Evolutionary conservation across 2,329 filamentous ascomycete genomes (phyloP).

Genomic region (Aspergillus luchuensis): DNA sequence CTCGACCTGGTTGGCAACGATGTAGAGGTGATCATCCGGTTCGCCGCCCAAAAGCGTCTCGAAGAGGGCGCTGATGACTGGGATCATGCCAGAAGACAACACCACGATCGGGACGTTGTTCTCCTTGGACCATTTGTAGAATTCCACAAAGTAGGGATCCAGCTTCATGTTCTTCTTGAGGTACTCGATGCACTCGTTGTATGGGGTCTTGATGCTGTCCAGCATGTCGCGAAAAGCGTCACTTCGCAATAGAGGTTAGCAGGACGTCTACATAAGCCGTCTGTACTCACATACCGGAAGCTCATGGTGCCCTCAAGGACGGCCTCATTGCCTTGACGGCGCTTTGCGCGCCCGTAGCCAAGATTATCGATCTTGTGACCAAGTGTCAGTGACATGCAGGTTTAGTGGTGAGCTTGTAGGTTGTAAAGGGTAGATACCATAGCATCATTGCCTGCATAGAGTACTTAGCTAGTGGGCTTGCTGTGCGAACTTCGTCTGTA

Average conservation of each 20-base stretch:
- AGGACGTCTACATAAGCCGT: neutral
- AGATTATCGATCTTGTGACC: conserved; percentile 80
- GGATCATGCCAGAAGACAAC: conserved; percentile 88
- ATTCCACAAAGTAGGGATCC: conserved; percentile 84
- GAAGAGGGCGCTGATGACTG: conserved; percentile 82
- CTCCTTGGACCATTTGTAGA: conserved; percentile 77
- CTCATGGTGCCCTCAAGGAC: conserved; percentile 70
- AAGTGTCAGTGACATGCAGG: conserved; percentile 46
- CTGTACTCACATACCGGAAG: conserved; percentile 62
- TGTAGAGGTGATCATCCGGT: conserved; percentile 70
- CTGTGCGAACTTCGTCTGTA: conserved; percentile 16
- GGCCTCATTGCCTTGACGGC: conserved; percentile 72
- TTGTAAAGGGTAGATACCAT: conserved; percentile 47
- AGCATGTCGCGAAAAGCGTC: conserved; percentile 92
- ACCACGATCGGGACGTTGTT: conserved; percentile 92
- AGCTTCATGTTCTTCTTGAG: conserved; percentile 82
- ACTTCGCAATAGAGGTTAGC: conserved; percentile 36
- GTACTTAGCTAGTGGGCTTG: conserved; percentile 17
- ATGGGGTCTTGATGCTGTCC: conserved; percentile 78
- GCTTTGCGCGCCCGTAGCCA: conserved; percentile 74
- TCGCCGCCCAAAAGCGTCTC: conserved; percentile 78
- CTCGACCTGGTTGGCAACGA: conserved; percentile 83
- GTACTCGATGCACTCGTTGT: conserved; percentile 75
- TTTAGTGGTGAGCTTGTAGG: neutral
- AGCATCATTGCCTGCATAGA: conserved; percentile 61